A percentile compares a stretch with the other conserved stretches of the same genome.
These are phyloP conservation scores for Lathyrus oleraceus DNA, from an alignment of 306 rosid genomes.

Conservation along the genomic window DNA sequence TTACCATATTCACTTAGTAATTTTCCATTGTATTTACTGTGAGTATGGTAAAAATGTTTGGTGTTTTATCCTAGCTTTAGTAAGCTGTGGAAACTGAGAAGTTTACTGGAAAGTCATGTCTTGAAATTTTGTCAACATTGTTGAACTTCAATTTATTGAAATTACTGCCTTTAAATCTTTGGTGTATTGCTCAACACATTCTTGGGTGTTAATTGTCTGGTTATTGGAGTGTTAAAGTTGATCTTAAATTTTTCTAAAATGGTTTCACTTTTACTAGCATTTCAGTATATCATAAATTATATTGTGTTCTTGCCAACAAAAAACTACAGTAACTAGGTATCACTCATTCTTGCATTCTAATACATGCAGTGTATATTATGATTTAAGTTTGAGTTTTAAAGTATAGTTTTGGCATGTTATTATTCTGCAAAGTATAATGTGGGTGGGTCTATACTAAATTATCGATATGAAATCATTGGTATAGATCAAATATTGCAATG, in stretches of 20 bases:
- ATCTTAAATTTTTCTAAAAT: not conserved
- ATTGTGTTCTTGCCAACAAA: no score
- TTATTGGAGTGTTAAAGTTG: not conserved
- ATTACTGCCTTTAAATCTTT: not conserved
- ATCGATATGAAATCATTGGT: no score
- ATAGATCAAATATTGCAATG: no score
- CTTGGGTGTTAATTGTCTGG: not conserved
- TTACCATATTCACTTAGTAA: not conserved
- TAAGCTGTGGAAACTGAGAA: not conserved
- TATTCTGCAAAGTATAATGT: no score
- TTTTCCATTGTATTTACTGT: constrained; percentile 29
- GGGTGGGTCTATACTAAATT: no score
- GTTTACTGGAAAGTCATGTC: not conserved
- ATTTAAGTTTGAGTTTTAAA: no score
- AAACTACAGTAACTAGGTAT: no score
- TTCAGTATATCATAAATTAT: no score
- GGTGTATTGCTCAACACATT: not conserved
- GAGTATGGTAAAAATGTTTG: constrained; percentile 23
- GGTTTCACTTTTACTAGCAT: no score
- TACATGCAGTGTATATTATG: no score
- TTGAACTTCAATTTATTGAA: not conserved
- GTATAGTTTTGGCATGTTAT: no score
- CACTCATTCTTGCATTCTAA: no score
- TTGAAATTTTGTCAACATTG: constrained; percentile 8
- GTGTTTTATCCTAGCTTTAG: not conserved